Evolutionary conservation across 2,329 filamentous ascomycete species (phyloP), one percentile per base, ranked within the genome.

Genomic region (Sarocladiaceae sp.): DNA sequence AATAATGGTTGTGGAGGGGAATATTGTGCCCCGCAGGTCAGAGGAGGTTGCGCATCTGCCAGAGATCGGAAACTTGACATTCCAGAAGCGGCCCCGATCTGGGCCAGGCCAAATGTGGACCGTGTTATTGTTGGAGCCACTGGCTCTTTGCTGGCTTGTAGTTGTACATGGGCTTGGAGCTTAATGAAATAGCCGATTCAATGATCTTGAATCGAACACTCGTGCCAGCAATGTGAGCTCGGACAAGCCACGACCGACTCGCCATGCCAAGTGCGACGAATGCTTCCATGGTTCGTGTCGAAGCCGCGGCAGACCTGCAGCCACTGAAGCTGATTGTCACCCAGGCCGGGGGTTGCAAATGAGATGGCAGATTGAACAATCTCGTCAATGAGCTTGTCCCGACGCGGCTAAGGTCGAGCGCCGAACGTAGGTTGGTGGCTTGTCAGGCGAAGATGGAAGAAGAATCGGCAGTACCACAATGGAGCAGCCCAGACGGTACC

Each of bases 1-100:
- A 23, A 20, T 7, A 12, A 15, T 4, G 3, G 5, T 26, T 26
- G 8, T 22, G 22, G 17, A n/a, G 40, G 40, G 40, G 23, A 40
- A n/a, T 40, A 26, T 26, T 26, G 40, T 26, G 40, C 40, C 40
- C 40, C 40, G 44, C 44, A 33, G 25, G 13, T 12, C n/a, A 20
- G 26, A 22, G 17, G n/a, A 20, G 26, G n/a, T 48, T n/a, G 26
- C 28, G 10, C 40, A 31, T 29, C 44, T 48, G 25, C 26, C 44
- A 48, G 28, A 48, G 44, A 48, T 48, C 44, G 44, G 44, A 48
- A 48, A 48, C 26, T 48, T 48, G 26, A 33, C 44, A 33, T 48
- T 48, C 44, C 44, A 48, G 44, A 48, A 48, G n/a, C 26, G 28
- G 33, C 26, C 25, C 44, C 44, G 44, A 48, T 48, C 18, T 44